phyloP scores from a whole-genome alignment of 192 early-diverging fungal genomes.

The Coemansia sp. region DNA sequence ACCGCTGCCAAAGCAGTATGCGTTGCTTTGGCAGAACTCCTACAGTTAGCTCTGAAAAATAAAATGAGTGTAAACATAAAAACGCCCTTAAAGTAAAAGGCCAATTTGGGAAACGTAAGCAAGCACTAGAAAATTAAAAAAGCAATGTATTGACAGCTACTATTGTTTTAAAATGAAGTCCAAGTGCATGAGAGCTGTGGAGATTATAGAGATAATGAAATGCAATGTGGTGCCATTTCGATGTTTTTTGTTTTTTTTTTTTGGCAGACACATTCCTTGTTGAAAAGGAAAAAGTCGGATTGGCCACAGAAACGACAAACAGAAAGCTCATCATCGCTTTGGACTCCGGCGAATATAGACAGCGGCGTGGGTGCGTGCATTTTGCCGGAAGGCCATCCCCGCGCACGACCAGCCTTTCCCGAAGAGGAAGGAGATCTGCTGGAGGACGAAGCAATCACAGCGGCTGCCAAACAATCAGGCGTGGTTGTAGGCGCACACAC shows the following conservation, averaged over 20 bases:
- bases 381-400: slow-evolving; percentile 8
- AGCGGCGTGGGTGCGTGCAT: slow-evolving; percentile 4
- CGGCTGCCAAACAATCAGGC: not conserved
- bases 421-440: slow-evolving; percentile 9
- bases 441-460: not conserved
- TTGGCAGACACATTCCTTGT: not conserved
- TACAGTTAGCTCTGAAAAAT: not conserved
- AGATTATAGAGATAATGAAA: not conserved
- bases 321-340: not conserved
- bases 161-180: not conserved
- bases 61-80: not conserved
- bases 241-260: not conserved
- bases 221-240: not conserved
- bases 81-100: not conserved
- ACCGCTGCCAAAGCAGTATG: not conserved
- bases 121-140: slow-evolving; percentile 4
- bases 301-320: not conserved
- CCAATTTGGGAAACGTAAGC: not conserved
- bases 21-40: not conserved
- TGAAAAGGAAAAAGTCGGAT: slow-evolving; percentile 1
- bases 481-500: not conserved
- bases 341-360: not conserved
- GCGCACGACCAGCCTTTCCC: not conserved
- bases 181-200: not conserved
- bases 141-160: not conserved